A percentile compares a stretch with the other conserved stretches of the same genome.
Evolutionary conservation across 495 filamentous ascomycete genomes (phyloP).

Genomic region (Neurospora hispaniola): DNA sequence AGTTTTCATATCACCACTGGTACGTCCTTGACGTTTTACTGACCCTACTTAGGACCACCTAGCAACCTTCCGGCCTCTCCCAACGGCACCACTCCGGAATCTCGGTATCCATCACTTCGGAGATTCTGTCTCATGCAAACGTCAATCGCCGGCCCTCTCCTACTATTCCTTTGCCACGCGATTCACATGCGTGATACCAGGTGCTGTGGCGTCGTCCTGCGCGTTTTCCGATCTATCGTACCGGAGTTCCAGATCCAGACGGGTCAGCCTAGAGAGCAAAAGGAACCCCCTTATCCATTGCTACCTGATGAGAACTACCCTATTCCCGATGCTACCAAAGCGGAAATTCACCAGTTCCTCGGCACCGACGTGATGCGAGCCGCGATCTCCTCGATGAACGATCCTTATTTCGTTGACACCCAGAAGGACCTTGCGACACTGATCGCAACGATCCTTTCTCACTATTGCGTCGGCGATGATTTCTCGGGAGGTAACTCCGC

Average conservation of each 20-base stretch:
- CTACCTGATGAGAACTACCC: conserved; percentile 27
- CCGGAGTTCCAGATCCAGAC: conserved; percentile 49
- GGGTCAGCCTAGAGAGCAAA: background rate
- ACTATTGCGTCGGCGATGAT: conserved; percentile 36
- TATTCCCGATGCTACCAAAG: conserved; percentile 36
- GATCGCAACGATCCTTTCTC: conserved; percentile 72
- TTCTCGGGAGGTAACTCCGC: conserved; percentile 45
- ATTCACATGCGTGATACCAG: conserved; percentile 85
- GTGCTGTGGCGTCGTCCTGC: conserved; percentile 74
- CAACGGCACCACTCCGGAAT: conserved; percentile 3
- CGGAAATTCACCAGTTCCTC: conserved; percentile 84
- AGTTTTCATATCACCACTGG: conserved; percentile 12
- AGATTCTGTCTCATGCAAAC: conserved; percentile 74
- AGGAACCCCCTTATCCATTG: background rate
- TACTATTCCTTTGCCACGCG: conserved; percentile 84
- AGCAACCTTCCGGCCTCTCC: background rate
- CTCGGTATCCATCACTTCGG: conserved; percentile 45
- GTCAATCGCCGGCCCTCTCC: conserved; percentile 71
- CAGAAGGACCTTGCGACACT: conserved; percentile 86
- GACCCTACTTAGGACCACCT: background rate
- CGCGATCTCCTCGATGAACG: conserved; percentile 79
- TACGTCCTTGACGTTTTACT: background rate
- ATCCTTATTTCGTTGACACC: conserved; percentile 91
- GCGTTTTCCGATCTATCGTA: conserved; percentile 72
- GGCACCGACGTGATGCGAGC: conserved; percentile 71